Conservation (phyloP, 768 basidiomycete species). For the Suillus luteus region DNA sequence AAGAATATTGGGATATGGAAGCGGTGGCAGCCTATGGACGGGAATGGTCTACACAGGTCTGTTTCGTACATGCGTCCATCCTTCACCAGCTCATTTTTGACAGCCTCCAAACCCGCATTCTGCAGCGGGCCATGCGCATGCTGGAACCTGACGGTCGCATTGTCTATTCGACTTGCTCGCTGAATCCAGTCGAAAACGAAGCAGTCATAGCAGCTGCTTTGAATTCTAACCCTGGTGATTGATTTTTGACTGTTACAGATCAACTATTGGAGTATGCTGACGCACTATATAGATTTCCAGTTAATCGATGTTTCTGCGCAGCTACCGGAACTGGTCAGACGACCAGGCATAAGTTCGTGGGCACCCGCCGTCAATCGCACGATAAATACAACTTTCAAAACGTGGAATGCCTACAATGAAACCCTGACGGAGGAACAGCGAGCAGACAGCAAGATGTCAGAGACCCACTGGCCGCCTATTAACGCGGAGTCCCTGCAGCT, state of each 20-base stretch:
- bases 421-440: constrained; percentile 50
- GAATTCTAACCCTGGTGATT: constrained; percentile 63
- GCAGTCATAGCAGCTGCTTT: constrained; percentile 90
- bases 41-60: constrained; percentile 87
- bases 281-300: constrained; percentile 55
- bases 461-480: constrained; percentile 79
- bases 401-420: constrained; percentile 61
- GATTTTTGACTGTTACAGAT: constrained; percentile 7
- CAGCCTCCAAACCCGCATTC: constrained; percentile 90
- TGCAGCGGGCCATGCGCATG: constrained; percentile 90
- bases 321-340: constrained; percentile 70
- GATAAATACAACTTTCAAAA: constrained; percentile 51
- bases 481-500: constrained; percentile 64
- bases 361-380: constrained; percentile 64
- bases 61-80: constrained; percentile 23
- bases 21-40: constrained; percentile 85
- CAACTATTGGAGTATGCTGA: not conserved
- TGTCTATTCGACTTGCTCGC: constrained; percentile 96
- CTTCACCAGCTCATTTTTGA: constrained; percentile 14
- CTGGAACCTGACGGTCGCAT: constrained; percentile 80
- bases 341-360: constrained; percentile 81
- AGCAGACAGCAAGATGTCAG: constrained; percentile 60
- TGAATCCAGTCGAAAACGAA: constrained; percentile 98
- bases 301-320: constrained; percentile 77
- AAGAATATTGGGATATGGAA: constrained; percentile 98